phyloP scores from a whole-genome alignment of 2,329 filamentous ascomycete genomes.

The Fusarium avenaceum region DNA sequence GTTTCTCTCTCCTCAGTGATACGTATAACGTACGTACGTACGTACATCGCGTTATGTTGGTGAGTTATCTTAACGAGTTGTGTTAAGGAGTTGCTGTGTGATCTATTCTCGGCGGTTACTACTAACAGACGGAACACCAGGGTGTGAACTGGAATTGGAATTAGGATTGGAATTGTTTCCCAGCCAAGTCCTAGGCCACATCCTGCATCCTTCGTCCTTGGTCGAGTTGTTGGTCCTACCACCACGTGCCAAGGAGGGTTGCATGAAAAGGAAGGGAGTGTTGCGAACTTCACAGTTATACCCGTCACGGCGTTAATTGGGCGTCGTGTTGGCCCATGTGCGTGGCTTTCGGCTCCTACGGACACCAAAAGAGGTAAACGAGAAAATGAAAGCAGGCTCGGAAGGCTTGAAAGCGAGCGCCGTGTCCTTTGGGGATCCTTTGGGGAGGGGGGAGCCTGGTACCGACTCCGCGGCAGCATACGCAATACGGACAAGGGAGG shows the following conservation, averaged over 20 bases:
- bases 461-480: too few relatives aligned
- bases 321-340: not conserved
- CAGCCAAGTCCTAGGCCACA: constrained; percentile 1
- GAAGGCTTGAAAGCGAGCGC: not conserved
- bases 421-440: not conserved
- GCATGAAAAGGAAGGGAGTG: constrained; percentile 22
- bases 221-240: constrained; percentile 4
- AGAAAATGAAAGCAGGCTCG: constrained; percentile 12
- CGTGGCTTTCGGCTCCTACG: constrained; percentile 2
- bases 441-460: too few relatives aligned
- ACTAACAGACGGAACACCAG: constrained; percentile 8
- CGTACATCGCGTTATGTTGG: too few relatives aligned
- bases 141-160: not conserved
- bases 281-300: constrained; percentile 11
- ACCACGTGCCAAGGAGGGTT: constrained; percentile 32
- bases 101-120: constrained; percentile 18
- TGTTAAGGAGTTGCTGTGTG: too few relatives aligned
- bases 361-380: not conserved
- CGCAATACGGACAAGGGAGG: not conserved
- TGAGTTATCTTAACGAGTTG: too few relatives aligned
- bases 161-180: not conserved
- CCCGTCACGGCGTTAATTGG: constrained; percentile 24
- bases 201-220: not conserved
- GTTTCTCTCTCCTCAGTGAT: too few relatives aligned
- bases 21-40: too few relatives aligned